These are phyloP conservation scores for Suhomyces bolitotheri DNA, from an alignment of 1,139 yeast genomes.

Conservation along the genomic window DNA sequence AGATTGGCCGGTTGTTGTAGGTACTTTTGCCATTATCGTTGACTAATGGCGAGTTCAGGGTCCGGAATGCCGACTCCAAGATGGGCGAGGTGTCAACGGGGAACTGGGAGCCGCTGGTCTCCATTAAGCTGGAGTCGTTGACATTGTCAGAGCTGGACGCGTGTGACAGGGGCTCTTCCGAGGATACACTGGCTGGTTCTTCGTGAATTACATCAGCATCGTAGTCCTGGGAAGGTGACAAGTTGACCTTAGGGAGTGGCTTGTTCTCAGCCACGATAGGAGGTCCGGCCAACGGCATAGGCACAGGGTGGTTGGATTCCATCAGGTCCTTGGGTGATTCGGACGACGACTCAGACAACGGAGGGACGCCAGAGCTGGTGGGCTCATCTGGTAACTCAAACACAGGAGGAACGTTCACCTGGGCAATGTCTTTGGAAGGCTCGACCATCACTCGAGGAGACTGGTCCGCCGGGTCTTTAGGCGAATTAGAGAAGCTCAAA, in stretches of 20 bases:
- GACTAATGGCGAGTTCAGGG: constrained; percentile 12
- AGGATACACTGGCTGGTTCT: background rate
- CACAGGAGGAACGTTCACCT: constrained; percentile 3
- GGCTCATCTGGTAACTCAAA: background rate
- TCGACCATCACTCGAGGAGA: constrained; percentile 6
- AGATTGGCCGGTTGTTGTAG: constrained; percentile 50
- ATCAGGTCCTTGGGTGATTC: constrained; percentile 9
- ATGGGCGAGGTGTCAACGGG: constrained; percentile 24
- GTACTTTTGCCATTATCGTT: constrained; percentile 16
- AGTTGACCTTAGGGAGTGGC: background rate
- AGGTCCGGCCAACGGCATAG: constrained; percentile 10
- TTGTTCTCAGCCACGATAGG: constrained; percentile 3
- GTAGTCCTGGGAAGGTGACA: constrained; percentile 9
- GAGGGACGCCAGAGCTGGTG: background rate
- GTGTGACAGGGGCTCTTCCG: background rate
- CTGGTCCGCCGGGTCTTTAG: constrained; percentile 4
- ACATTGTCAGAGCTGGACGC: constrained; percentile 1
- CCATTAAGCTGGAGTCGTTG: constrained; percentile 12
- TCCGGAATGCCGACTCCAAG: constrained; percentile 22
- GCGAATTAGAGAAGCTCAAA: constrained; percentile 30
- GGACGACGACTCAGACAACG: constrained; percentile 8
- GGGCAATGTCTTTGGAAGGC: constrained; percentile 4
- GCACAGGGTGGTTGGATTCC: constrained; percentile 7
- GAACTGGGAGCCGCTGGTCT: constrained; percentile 8
- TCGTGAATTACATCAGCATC: background rate